Percentiles rank a stretch among this genome's conserved stretches.
These are phyloP conservation scores for Moesziomyces sp. DNA, from an alignment of 1,284 basidiomycete species.

Conservation along the genomic window DNA sequence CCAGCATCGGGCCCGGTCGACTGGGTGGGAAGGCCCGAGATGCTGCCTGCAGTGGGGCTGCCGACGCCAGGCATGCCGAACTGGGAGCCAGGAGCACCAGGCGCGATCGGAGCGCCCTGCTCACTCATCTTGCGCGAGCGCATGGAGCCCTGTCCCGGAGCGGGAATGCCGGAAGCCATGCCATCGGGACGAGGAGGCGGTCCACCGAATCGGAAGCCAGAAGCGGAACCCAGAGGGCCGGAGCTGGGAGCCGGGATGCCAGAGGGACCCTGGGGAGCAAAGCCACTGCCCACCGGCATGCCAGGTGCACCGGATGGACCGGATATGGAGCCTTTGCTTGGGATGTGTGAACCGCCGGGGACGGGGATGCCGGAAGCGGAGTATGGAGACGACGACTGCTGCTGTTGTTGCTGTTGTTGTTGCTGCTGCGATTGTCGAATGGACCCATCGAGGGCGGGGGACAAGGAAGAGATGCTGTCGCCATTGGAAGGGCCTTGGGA, in stretches of 20 bases:
- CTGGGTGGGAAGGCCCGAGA: slow-evolving; percentile 48
- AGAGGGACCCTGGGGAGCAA: slow-evolving; percentile 24
- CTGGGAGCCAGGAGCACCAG: slow-evolving; percentile 8
- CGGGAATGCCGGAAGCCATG: slow-evolving; percentile 45
- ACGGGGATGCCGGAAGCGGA: slow-evolving; percentile 30
- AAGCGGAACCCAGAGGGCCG: slow-evolving; percentile 50
- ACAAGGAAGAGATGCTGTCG: slow-evolving; percentile 41
- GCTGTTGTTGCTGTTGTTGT: slow-evolving; percentile 25
- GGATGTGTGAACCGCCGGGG: slow-evolving; percentile 40
- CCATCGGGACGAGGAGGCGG: slow-evolving; percentile 44
- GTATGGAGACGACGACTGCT: slow-evolving; percentile 34
- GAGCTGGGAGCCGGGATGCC: slow-evolving; percentile 29
- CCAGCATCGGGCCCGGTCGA: slow-evolving; percentile 43
- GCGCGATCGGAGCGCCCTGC: slow-evolving; percentile 26
- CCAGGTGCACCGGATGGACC: slow-evolving; percentile 17
- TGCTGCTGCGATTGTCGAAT: slow-evolving; percentile 20
- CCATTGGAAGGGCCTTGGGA: slow-evolving; percentile 22
- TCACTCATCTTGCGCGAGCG: slow-evolving; percentile 52
- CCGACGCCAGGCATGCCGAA: slow-evolving; percentile 27
- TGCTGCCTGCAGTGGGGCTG: slow-evolving; percentile 24
- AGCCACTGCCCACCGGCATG: slow-evolving; percentile 34
- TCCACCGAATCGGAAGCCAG: slow-evolving; percentile 60
- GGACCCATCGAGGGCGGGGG: slow-evolving; percentile 38
- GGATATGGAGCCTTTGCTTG: slow-evolving; percentile 48
- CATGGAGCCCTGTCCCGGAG: slow-evolving; percentile 40